Evolutionary conservation across 495 filamentous ascomycete species (phyloP).

Genomic region (Oidiodendron maius): DNA sequence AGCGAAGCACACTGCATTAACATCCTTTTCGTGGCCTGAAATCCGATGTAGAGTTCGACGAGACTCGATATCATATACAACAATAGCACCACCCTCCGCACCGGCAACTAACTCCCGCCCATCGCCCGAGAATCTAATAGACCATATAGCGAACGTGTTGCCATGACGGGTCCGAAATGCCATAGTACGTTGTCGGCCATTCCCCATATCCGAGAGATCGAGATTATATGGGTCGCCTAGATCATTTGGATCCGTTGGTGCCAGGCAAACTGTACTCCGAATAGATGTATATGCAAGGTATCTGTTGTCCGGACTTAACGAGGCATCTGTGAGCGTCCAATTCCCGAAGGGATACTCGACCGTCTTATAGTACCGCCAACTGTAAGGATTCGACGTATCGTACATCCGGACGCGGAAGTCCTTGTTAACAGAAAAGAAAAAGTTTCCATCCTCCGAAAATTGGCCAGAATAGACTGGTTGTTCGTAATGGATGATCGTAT

Average conservation of each 20-base stretch:
- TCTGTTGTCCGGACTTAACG: constrained; percentile 84
- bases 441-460: constrained; percentile 94
- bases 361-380: constrained; percentile 95
- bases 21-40: constrained; percentile 75
- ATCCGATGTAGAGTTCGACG: constrained; percentile 68
- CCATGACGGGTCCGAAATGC: constrained; percentile 14
- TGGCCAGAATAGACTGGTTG: constrained; percentile 89
- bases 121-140: constrained; percentile 87
- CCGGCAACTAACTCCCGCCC: constrained; percentile 88
- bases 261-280: constrained; percentile 70
- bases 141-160: constrained; percentile 64
- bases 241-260: constrained; percentile 79
- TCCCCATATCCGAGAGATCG: constrained; percentile 56
- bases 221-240: constrained; percentile 68
- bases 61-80: constrained; percentile 91
- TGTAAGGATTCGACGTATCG: constrained; percentile 91
- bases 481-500: constrained; percentile 84
- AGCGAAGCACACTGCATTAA: constrained; percentile 96
- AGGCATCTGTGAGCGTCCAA: constrained; percentile 96
- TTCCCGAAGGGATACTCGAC: constrained; percentile 78
- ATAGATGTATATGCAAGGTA: constrained; percentile 80
- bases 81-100: constrained; percentile 68
- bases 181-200: constrained; percentile 36
- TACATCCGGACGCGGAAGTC: constrained; percentile 96
- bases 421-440: constrained; percentile 92